Percentiles rank a stretch among this genome's conserved stretches.
phyloP scores from a whole-genome alignment of 2,329 filamentous ascomycete species.

The Talaromyces albobiverticillius region DNA sequence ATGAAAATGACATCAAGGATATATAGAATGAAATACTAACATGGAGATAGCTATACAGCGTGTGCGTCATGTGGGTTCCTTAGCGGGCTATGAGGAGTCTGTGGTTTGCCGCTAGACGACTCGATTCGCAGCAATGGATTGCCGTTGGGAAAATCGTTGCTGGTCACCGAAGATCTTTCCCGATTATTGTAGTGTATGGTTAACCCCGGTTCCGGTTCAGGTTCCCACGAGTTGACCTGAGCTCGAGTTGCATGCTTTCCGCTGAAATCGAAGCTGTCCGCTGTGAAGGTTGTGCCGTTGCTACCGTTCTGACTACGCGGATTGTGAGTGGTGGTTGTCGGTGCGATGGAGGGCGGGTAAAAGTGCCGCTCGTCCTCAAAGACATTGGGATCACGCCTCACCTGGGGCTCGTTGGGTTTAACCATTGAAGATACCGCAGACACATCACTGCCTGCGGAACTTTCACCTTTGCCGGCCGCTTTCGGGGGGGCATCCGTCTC shows the following conservation, averaged over 20 bases:
- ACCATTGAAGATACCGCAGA: conserved; percentile 38
- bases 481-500: conserved; percentile 51
- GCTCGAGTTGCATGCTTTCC: conserved; percentile 56
- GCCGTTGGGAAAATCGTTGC: conserved; percentile 86
- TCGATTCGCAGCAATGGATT: conserved; percentile 82
- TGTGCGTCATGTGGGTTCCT: conserved; percentile 31
- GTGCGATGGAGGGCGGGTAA: conserved; percentile 84
- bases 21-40: conserved; percentile 27
- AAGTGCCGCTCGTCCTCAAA: conserved; percentile 90
- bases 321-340: conserved; percentile 74
- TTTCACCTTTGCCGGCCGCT: conserved; percentile 5
- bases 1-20: conserved; percentile 22
- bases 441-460: conserved; percentile 31
- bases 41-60: conserved; percentile 26
- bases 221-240: conserved; percentile 43
- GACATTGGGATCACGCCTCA: conserved; percentile 62
- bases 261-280: conserved; percentile 49
- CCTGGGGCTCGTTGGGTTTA: conserved; percentile 54
- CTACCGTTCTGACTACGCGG: conserved; percentile 84
- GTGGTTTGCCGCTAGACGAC: conserved; percentile 48
- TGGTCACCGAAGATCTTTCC: conserved; percentile 80
- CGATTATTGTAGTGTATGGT: conserved; percentile 69
- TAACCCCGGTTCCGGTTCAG: conserved; percentile 44
- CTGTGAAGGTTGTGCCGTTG: conserved; percentile 83
- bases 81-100: conserved; percentile 32